A percentile compares a stretch with the other conserved stretches of the same genome.
phyloP scores from a whole-genome alignment of 192 early-diverging fungal species.

The Coemansia sp. region DNA sequence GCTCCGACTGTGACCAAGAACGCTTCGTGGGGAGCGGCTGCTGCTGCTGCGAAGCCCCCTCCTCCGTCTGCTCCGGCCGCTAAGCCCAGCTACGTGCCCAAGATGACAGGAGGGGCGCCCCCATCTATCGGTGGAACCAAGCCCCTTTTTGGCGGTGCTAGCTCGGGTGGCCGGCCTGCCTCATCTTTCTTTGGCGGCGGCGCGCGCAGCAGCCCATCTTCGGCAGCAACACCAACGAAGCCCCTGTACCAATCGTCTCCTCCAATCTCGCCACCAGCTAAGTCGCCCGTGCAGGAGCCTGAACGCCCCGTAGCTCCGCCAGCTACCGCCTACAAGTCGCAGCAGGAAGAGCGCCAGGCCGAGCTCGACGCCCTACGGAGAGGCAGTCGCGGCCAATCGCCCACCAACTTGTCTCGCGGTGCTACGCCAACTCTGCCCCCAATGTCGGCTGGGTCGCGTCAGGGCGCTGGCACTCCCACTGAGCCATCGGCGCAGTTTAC shows the following conservation, averaged over 20 bases:
- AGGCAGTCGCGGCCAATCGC: slow-evolving; percentile 40
- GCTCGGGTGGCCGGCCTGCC: slow-evolving; percentile 1
- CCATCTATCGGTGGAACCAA: slow-evolving; percentile 23
- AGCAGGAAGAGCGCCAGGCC: slow-evolving; percentile 46
- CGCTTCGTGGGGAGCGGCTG: slow-evolving; percentile 11
- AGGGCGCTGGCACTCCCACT: slow-evolving; percentile 14
- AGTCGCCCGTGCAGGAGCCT: slow-evolving; percentile 8
- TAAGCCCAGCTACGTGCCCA: slow-evolving; percentile 6
- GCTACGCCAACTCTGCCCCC: slow-evolving; percentile 13
- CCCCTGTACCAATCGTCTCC: slow-evolving; percentile 1
- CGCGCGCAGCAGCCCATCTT: background rate
- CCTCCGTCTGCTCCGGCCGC: background rate
- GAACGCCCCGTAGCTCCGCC: background rate
- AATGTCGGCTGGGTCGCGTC: slow-evolving; percentile 17
- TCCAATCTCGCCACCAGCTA: slow-evolving; percentile 7
- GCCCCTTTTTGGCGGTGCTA: slow-evolving; percentile 22
- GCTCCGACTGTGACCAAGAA: slow-evolving; percentile 26
- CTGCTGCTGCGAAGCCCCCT: background rate
- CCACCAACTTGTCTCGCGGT: slow-evolving; percentile 14
- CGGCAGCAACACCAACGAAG: slow-evolving; percentile 14
- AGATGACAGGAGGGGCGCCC: slow-evolving; percentile 1
- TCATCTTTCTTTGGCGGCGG: slow-evolving; percentile 18
- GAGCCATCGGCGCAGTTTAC: slow-evolving; percentile 40
- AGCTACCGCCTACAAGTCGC: slow-evolving; percentile 24
- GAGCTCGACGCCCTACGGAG: slow-evolving; percentile 54